Base-by-base conservation (phyloP, 2,329 filamentous ascomycete species). In the Neofusicoccum ribis region DNA sequence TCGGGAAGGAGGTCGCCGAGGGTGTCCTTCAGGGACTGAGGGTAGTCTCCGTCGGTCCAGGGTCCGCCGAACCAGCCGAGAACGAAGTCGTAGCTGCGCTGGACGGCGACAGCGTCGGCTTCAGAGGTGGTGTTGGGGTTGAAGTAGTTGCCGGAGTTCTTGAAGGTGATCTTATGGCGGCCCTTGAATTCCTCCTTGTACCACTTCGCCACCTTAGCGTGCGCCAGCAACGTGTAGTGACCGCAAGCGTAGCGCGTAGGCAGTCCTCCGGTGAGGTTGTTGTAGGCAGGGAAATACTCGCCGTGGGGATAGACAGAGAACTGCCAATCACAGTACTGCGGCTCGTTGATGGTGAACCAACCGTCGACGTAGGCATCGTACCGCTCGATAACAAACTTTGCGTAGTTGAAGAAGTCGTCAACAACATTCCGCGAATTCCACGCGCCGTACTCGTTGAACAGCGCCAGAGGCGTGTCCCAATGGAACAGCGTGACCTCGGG, bases 251-350 rank as follows among this genome's bases (percentile, higher is more conserved):
- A 79, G 9, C 80, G 73, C n/a, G 79, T 73, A 44, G 73, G 66
- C 1, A 76, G 64, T 4, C 81, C 81, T 14, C 75, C 76, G 0
- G 76, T 78, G 15, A 80, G 70, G 50, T 74, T 73, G 59, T 80
- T 77, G 37, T 82, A 83, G 1, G 79, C 78, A 15, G 81, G 81
- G 44, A 82, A 82, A 66, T 80, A 79, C 14, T 77, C 70, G 5
- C 82, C 80, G 14, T 78, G 76, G 2, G 79, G 80, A 47, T 82
- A 83, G 63, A 69, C 70, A 1, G 74, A 72, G 68, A 81, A 83
- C 69, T 83, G 81, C 80, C 80, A 82, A 65, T 82, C 80, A 66
- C 81, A 82, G 71, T 82, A 80, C 68, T 81, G 78, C 2, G 79
- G 76, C 69, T 78, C 76, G 65, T 79, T 79, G 68, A 80, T 76